Percentiles rank a stretch among this genome's conserved stretches.
These are phyloP conservation scores for Peronosclerospora sorghi DNA, from an alignment of 352 stramenopile species.

Conservation along the genomic window DNA sequence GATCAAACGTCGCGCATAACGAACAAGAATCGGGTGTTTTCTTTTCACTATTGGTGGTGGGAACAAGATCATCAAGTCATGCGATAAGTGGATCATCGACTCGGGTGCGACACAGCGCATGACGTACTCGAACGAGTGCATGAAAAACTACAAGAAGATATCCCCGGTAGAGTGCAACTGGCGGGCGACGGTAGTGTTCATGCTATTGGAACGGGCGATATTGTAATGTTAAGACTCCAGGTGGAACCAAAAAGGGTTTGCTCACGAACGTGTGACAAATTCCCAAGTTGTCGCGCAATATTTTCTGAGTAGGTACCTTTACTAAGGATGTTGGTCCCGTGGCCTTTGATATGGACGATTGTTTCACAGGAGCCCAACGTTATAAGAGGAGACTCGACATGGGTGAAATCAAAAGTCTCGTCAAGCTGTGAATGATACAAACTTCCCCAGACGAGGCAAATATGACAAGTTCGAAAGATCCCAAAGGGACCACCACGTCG, in stretches of 20 bases:
- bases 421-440: background rate
- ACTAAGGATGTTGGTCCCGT: background rate
- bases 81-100: conserved; percentile 12
- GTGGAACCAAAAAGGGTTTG: background rate
- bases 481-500: background rate
- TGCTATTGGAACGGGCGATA: conserved; percentile 8
- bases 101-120: conserved; percentile 19
- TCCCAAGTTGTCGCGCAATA: background rate
- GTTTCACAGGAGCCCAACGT: background rate
- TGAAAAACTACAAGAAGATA: conserved; percentile 16
- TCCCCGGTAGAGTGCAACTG: conserved; percentile 8
- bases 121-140: too few relatives aligned
- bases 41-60: conserved; percentile 8
- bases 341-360: background rate
- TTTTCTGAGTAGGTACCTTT: background rate
- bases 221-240: too few relatives aligned
- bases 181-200: conserved; percentile 14
- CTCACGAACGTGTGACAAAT: too few relatives aligned
- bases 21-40: conserved; percentile 1
- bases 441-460: background rate
- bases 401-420: background rate
- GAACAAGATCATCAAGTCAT: conserved; percentile 1
- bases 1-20: background rate
- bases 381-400: background rate
- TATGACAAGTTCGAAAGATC: background rate